Base-by-base conservation (phyloP, 805 yeast species). In the Saccharomyces kudriavzevii region DNA sequence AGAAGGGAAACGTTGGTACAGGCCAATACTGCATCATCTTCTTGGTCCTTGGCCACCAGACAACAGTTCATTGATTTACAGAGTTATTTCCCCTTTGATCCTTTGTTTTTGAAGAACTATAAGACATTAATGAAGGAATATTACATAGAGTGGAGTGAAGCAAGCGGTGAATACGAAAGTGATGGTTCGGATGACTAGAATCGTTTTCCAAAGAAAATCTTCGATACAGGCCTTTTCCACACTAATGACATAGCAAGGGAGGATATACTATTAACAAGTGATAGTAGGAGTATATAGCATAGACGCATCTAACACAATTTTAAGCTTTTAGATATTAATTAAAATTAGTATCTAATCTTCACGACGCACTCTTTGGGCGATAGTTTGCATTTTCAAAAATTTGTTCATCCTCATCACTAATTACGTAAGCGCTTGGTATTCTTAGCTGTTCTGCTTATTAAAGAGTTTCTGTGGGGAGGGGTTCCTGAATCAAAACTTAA, bases 51-150 rank as follows among this genome's bases (percentile, higher is more conserved):
- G 59, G 77, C 77, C 29, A 81, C 82, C 52, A 84, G 84, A 63
- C 91, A 87, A 65, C 96, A 90, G 64, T 89, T 88, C 64, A 78
- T 87, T 59, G 96, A 89, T 63, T 75, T 92, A 51, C 97, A 91
- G 67, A 90, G 94, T n/a, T 92, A 89, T 67, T 92, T 92, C 70
- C 99, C 99, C 11, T 92, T 88, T 67, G 98, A 92, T 73, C 99
- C 99, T 1, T 70, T 94, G 56, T 81, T 87, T 50, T 77, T 92
- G 57, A 85, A 84, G 47, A 70, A 70, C 10, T 79, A 88, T 49
- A 81, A 83, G 61, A 68, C 71, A 43, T 67, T 81, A 31, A 71
- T 94, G 53, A 73, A 77, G 30, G 75, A 71, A 5, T 76, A 77
- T 55, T 87, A 83, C 64, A 82, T 91, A 27, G 94, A 90, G 62